Evolutionary conservation across 768 basidiomycete species (phyloP).

Genomic region (Mycena epipterygia): DNA sequence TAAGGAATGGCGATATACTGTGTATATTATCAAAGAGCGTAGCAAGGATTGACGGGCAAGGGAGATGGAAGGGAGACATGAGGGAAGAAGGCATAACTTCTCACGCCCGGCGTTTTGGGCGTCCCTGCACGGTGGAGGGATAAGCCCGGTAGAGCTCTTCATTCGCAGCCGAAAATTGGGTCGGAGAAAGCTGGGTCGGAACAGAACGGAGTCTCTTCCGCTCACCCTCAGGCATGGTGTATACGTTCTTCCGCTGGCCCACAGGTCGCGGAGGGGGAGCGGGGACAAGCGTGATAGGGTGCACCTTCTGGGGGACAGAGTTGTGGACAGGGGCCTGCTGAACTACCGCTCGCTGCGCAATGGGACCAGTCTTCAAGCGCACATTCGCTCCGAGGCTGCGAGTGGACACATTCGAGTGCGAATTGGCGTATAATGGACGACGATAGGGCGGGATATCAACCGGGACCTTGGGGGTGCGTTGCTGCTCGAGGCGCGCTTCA

Average conservation of each 20-base stretch:
- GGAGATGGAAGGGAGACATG: neutral
- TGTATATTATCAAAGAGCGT: neutral
- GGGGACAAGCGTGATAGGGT: neutral
- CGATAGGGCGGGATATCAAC: neutral
- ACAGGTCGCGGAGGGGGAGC: neutral
- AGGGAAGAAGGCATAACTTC: neutral
- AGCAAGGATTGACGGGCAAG: neutral
- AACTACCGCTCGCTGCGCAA: constrained; percentile 4
- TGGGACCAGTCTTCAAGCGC: constrained; percentile 2
- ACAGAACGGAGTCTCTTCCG: constrained; percentile 26
- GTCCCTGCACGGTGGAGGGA: neutral
- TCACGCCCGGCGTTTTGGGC: neutral
- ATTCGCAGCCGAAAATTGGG: neutral
- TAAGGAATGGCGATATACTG: constrained; percentile 29
- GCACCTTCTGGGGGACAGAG: neutral
- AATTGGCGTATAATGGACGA: constrained; percentile 22
- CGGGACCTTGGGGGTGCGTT: neutral
- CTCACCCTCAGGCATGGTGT: constrained; percentile 12
- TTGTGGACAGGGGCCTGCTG: neutral
- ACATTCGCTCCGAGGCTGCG: constrained; percentile 17
- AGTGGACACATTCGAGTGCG: constrained; percentile 21
- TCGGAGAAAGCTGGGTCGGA: neutral
- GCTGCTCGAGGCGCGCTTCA: constrained; percentile 13
- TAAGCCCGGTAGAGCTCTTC: constrained; percentile 20
- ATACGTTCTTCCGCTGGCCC: neutral